Conservation (phyloP, 805 yeast species). For the Spathaspora girioi region DNA sequence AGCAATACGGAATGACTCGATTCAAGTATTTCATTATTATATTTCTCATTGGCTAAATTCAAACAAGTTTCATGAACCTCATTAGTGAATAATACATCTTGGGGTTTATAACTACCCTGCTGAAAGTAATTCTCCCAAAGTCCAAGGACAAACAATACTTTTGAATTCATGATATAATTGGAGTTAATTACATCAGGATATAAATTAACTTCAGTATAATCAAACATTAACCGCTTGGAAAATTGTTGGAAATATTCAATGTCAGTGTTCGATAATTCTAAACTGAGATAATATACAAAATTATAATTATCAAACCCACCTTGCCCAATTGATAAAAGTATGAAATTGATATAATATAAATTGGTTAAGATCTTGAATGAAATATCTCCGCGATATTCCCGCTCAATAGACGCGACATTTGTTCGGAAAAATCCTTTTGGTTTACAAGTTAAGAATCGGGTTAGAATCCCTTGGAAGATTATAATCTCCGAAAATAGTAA, state of each 20-base stretch:
- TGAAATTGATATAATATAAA: constrained; percentile 44
- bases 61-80: constrained; percentile 28
- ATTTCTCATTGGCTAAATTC: constrained; percentile 25
- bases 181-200: constrained; percentile 22
- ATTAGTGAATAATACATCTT: constrained; percentile 17
- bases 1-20: constrained; percentile 59
- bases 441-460: constrained; percentile 26
- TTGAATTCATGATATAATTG: constrained; percentile 29
- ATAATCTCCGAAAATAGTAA: constrained; percentile 46
- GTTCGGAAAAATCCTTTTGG: background rate
- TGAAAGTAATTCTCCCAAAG: constrained; percentile 45
- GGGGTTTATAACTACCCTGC: constrained; percentile 10
- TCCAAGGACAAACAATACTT: constrained; percentile 44
- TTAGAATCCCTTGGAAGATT: constrained; percentile 47
- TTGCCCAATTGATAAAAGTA: constrained; percentile 52
- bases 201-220: constrained; percentile 31
- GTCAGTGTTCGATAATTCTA: constrained; percentile 33
- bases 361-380: constrained; percentile 31
- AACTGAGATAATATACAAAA: constrained; percentile 49
- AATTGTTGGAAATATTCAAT: constrained; percentile 22
- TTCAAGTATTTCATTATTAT: constrained; percentile 43
- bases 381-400: constrained; percentile 16
- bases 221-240: constrained; percentile 30
- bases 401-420: background rate
- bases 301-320: constrained; percentile 66